A percentile compares a stretch with the other conserved stretches of the same genome.
These are phyloP conservation scores for Xylaria sp. DNA, from an alignment of 2,329 filamentous ascomycete species.

Conservation along the genomic window DNA sequence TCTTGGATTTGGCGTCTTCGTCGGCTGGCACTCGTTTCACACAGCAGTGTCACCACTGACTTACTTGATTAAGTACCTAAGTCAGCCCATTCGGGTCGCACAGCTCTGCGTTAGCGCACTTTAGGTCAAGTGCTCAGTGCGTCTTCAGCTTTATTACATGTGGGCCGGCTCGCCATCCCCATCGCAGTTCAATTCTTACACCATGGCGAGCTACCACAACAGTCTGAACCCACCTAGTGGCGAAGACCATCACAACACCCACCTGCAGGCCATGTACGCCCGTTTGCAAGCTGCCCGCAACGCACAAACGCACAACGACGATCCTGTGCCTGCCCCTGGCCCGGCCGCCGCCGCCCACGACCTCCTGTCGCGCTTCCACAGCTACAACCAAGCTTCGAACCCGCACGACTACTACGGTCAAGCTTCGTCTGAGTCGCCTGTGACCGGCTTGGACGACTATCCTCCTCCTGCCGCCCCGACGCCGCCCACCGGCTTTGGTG, in stretches of 20 bases:
- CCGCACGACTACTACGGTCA: constrained; percentile 49
- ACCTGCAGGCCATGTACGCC: constrained; percentile 57
- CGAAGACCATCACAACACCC: constrained; percentile 50
- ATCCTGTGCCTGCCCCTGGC: constrained; percentile 22
- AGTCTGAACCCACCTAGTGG: constrained; percentile 45
- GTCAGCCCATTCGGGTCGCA: background rate
- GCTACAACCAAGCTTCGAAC: constrained; percentile 47
- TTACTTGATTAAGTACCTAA: background rate
- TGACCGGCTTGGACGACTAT: constrained; percentile 49
- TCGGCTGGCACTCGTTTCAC: constrained; percentile 37
- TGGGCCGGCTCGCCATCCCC: constrained; percentile 35
- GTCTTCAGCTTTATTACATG: constrained; percentile 25
- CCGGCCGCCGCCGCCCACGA: constrained; percentile 48
- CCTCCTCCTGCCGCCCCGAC: constrained; percentile 60
- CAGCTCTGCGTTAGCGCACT: background rate
- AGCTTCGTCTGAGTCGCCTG: constrained; percentile 46
- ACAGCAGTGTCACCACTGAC: constrained; percentile 3
- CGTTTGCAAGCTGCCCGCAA: constrained; percentile 49
- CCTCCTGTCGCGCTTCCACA: constrained; percentile 49
- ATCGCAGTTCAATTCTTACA: constrained; percentile 32
- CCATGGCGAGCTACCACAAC: constrained; percentile 54
- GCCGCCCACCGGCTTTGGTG: constrained; percentile 54
- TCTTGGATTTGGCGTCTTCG: constrained; percentile 23
- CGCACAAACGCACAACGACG: constrained; percentile 42
- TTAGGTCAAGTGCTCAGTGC: constrained; percentile 1